A percentile compares a stretch with the other conserved stretches of the same genome.
Conservation (phyloP, 345 rosid genomes). For the Syzygium oleosum region DNA sequence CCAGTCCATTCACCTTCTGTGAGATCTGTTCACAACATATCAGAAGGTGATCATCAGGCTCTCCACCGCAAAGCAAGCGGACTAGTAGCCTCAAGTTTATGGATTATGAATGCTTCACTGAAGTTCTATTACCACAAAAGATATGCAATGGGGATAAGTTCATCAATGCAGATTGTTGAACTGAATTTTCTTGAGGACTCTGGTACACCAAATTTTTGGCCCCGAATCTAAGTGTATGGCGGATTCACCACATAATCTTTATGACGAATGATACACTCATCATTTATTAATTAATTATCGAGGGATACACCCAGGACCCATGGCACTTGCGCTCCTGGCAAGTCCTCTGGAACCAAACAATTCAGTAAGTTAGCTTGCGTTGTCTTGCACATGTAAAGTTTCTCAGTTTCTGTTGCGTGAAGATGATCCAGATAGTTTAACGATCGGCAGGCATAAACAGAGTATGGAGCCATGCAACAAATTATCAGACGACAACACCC, state of each 20-base stretch:
- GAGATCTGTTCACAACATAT: constrained; percentile 4
- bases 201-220: not conserved
- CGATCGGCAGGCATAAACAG: not conserved
- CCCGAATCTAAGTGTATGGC: not conserved
- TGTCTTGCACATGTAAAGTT: not conserved
- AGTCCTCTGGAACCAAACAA: not conserved
- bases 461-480: not conserved
- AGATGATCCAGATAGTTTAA: not conserved
- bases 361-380: not conserved
- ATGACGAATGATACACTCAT: not conserved
- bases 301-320: not conserved
- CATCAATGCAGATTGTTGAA: not conserved
- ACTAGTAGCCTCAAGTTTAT: not conserved
- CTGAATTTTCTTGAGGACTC: not conserved
- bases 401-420: not conserved
- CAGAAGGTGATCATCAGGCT: not conserved
- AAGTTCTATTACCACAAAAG: not conserved
- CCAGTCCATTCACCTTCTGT: constrained; percentile 20
- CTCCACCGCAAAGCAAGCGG: not conserved
- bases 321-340: not conserved
- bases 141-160: not conserved
- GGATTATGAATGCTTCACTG: not conserved
- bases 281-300: not conserved
- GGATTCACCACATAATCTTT: not conserved
- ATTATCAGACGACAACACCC: not conserved